phyloP scores from a whole-genome alignment of 257 asterid species.

The Penstemon barbatus region DNA sequence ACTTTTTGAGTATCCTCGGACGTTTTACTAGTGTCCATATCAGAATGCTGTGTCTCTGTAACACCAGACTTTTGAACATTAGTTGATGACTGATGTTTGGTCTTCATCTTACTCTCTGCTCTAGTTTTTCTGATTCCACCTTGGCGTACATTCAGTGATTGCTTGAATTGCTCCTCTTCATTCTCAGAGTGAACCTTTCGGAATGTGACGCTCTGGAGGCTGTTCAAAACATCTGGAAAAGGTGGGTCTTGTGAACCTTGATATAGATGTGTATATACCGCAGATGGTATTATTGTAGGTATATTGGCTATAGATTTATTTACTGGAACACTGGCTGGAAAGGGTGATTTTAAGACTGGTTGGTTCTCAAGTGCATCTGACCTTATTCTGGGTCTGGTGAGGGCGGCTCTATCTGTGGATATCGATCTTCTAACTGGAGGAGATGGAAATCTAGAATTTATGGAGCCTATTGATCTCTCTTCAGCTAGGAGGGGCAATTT shows the following conservation, averaged over 20 bases:
- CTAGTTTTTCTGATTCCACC: constrained; percentile 64
- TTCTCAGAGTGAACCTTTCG: constrained; percentile 53
- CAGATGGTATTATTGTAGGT: constrained; percentile 46
- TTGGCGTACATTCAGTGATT: constrained; percentile 61
- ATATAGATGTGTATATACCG: constrained; percentile 28
- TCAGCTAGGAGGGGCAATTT: constrained; percentile 54
- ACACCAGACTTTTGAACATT: constrained; percentile 47
- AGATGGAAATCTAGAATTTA: constrained; percentile 64
- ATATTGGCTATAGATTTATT: constrained; percentile 44
- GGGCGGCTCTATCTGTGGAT: constrained; percentile 74
- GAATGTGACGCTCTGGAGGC: constrained; percentile 48
- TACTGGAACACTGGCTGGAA: constrained; percentile 65
- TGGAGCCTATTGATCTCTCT: constrained; percentile 44
- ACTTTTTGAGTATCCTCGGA: constrained; percentile 45
- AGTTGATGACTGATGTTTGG: constrained; percentile 51
- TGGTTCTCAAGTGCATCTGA: constrained; percentile 58
- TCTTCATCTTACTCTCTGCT: constrained; percentile 57
- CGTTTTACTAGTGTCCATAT: constrained; percentile 34
- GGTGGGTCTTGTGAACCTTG: constrained; percentile 46
- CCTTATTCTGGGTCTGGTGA: constrained; percentile 44
- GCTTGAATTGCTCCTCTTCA: constrained; percentile 74
- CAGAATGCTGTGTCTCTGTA: constrained; percentile 43
- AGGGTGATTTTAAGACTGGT: constrained; percentile 53
- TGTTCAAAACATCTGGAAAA: constrained; percentile 54
- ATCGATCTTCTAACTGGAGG: constrained; percentile 85